These are phyloP conservation scores for Mycena maculata DNA, from an alignment of 768 basidiomycete genomes.

Conservation along the genomic window DNA sequence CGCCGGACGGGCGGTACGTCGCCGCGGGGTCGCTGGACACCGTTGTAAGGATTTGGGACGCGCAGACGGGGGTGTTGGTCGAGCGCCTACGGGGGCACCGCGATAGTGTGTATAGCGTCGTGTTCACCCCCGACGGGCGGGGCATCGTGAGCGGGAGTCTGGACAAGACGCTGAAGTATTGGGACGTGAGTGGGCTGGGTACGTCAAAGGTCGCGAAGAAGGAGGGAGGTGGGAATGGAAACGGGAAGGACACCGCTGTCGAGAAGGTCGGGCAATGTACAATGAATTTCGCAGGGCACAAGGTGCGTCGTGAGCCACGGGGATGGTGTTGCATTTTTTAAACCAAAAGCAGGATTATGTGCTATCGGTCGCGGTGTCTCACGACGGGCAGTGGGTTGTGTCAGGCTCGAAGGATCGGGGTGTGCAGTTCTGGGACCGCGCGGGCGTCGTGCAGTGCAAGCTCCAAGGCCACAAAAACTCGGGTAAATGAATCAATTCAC, in stretches of 20 bases:
- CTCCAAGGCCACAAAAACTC: slow-evolving; percentile 79
- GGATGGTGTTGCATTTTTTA: slow-evolving; percentile 2
- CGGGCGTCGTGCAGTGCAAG: slow-evolving; percentile 88
- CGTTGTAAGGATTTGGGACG: slow-evolving; percentile 77
- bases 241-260: slow-evolving; percentile 61
- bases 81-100: slow-evolving; percentile 82
- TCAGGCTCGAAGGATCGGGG: slow-evolving; percentile 95
- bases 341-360: slow-evolving; percentile 43
- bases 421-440: slow-evolving; percentile 92
- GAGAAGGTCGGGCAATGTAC: slow-evolving; percentile 60
- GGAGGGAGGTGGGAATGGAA: slow-evolving; percentile 50
- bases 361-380: slow-evolving; percentile 66
- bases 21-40: slow-evolving; percentile 62
- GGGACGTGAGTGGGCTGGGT: slow-evolving; percentile 84
- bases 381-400: slow-evolving; percentile 94
- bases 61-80: slow-evolving; percentile 65
- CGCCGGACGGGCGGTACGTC: slow-evolving; percentile 67
- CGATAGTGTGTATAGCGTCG: slow-evolving; percentile 89
- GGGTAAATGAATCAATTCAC: slow-evolving; percentile 46
- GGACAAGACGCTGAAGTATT: slow-evolving; percentile 89
- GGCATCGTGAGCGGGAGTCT: slow-evolving; percentile 92
- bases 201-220: slow-evolving; percentile 61
- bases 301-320: slow-evolving; percentile 61
- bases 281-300: slow-evolving; percentile 84
- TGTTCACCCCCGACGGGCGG: slow-evolving; percentile 93